phyloP scores from a whole-genome alignment of 2,329 filamentous ascomycete species.

The Aspergillus jensenii region DNA sequence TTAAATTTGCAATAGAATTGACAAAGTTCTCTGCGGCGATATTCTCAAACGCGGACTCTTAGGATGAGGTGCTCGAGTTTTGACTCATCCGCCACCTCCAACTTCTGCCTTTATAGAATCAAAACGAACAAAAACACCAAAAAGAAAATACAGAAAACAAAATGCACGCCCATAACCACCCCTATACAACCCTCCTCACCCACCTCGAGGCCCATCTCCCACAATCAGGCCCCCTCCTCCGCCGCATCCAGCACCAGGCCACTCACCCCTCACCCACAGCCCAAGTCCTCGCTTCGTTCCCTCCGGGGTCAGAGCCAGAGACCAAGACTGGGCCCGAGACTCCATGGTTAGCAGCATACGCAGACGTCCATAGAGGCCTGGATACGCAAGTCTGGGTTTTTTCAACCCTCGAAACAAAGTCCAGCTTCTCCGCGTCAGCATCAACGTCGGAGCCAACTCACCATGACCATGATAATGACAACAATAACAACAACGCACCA shows the following conservation, averaged over 20 bases:
- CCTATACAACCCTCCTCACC: constrained; percentile 20
- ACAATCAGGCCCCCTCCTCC: constrained; percentile 36
- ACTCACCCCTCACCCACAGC: constrained; percentile 33
- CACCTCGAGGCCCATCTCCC: constrained; percentile 37
- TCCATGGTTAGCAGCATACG: constrained; percentile 42
- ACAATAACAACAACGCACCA: neutral
- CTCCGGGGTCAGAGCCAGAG: neutral
- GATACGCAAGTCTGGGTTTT: constrained; percentile 45
- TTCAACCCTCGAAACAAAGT: constrained; percentile 37
- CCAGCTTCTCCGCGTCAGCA: neutral
- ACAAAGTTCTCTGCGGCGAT: neutral
- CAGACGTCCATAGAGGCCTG: constrained; percentile 39
- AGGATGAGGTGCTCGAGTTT: neutral
- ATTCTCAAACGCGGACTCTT: neutral
- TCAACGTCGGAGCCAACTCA: neutral
- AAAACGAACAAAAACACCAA: neutral
- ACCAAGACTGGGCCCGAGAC: neutral
- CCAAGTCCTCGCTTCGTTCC: constrained; percentile 34
- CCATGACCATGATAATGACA: neutral
- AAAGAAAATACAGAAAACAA: neutral
- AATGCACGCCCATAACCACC: constrained; percentile 2
- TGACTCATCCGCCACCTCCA: neutral
- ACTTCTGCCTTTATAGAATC: neutral
- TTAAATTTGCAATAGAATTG: neutral
- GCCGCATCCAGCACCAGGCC: constrained; percentile 40